phyloP scores from a whole-genome alignment of 306 rosid species.

The Ochetophila trinervis region DNA sequence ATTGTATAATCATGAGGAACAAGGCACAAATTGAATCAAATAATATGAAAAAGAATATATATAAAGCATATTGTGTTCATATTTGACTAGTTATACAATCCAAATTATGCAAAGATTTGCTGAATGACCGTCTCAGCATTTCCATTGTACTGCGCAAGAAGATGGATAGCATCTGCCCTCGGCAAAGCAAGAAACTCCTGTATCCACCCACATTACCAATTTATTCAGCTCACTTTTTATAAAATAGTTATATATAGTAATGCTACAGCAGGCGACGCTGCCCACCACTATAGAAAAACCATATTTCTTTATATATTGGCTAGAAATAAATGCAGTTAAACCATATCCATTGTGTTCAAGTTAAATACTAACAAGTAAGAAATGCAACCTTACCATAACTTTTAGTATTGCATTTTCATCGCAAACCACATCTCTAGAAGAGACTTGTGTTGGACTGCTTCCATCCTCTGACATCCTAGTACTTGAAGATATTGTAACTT shows the following conservation, averaged over 20 bases:
- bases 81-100: constrained; percentile 15
- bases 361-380: not conserved
- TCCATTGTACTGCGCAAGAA: constrained; percentile 91
- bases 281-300: too few species aligned
- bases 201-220: constrained; percentile 18
- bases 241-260: too few species aligned
- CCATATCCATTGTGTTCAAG: too few species aligned
- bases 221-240: not conserved
- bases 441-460: constrained; percentile 76
- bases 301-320: too few species aligned
- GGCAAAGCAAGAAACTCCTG: constrained; percentile 98
- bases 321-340: too few species aligned
- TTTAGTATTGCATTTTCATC: constrained; percentile 91
- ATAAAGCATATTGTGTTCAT: constrained; percentile 12
- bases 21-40: constrained; percentile 48
- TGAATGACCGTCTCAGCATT: constrained; percentile 94
- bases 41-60: constrained; percentile 35
- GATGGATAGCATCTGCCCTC: constrained; percentile 97
- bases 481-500: constrained; percentile 66
- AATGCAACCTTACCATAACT: constrained; percentile 74
- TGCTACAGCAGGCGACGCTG: too few species aligned
- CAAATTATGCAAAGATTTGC: constrained; percentile 70
- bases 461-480: constrained; percentile 79
- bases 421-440: constrained; percentile 63
- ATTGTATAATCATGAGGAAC: constrained; percentile 30